Evolutionary conservation across 2,329 filamentous ascomycete species (phyloP).

Genomic region (Boeremia lycopersici): DNA sequence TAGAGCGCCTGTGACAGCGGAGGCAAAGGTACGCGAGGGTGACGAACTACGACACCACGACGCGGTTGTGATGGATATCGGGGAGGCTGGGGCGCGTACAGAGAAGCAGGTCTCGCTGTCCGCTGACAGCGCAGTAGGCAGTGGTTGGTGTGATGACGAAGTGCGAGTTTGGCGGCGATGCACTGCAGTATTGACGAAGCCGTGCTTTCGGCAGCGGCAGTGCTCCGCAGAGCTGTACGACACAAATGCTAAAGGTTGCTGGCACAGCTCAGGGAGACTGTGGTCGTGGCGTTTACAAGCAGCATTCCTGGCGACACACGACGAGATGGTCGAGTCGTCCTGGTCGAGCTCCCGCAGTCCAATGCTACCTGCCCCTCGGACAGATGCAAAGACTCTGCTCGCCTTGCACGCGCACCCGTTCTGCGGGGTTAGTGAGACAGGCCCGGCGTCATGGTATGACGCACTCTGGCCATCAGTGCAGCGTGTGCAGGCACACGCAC

Average conservation of each 20-base stretch:
- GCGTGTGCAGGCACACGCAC: not conserved
- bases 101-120: not conserved
- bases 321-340: not conserved
- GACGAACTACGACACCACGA: conserved; percentile 7
- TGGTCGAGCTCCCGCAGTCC: not conserved
- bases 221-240: conserved; percentile 1
- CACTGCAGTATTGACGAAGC: conserved; percentile 6
- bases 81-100: conserved; percentile 16
- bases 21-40: conserved; percentile 14
- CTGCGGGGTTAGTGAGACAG: conserved; percentile 7
- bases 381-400: not conserved
- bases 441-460: not conserved
- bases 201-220: conserved; percentile 1
- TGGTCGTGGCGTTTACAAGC: not conserved
- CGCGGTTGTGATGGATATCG: conserved; percentile 1
- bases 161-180: conserved; percentile 6
- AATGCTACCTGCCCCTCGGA: conserved; percentile 1
- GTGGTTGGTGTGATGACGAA: conserved; percentile 3
- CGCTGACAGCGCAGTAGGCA: not conserved
- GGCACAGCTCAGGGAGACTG: not conserved
- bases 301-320: not conserved
- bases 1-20: conserved; percentile 11
- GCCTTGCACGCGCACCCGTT: not conserved
- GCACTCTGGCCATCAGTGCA: not conserved
- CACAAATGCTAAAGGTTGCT: not conserved